Percentiles rank a stretch among this genome's conserved stretches.
These are phyloP conservation scores for Ceratocystiopsis brevicomis DNA, from an alignment of 2,329 filamentous ascomycete species.

Conservation along the genomic window DNA sequence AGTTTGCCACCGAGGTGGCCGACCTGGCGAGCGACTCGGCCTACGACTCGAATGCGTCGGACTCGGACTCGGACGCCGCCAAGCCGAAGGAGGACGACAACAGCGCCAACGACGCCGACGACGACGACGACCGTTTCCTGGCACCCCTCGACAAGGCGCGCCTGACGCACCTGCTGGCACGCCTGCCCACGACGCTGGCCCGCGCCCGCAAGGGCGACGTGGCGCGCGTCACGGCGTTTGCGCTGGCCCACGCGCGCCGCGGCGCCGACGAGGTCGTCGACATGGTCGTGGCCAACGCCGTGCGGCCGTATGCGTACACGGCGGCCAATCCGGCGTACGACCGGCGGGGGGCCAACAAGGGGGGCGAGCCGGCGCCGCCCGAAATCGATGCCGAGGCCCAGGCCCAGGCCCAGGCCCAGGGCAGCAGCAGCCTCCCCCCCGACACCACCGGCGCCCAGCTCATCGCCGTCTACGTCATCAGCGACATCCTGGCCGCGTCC, in stretches of 20 bases:
- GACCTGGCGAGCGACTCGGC: constrained; percentile 71
- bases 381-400: constrained; percentile 19
- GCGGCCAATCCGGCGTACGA: constrained; percentile 45
- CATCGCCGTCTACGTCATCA: constrained; percentile 59
- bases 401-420: constrained; percentile 8
- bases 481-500: constrained; percentile 60
- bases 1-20: constrained; percentile 57
- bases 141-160: constrained; percentile 72
- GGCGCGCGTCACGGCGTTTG: constrained; percentile 70
- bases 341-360: too few species aligned
- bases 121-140: constrained; percentile 43
- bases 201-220: constrained; percentile 70
- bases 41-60: constrained; percentile 76
- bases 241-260: constrained; percentile 66
- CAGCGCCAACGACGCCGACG: constrained; percentile 26
- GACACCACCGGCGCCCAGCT: constrained; percentile 59
- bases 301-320: constrained; percentile 55
- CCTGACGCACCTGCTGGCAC: constrained; percentile 63
- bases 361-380: constrained; percentile 19
- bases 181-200: constrained; percentile 57
- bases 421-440: constrained; percentile 12
- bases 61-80: constrained; percentile 32
- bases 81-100: constrained; percentile 49
- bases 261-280: constrained; percentile 87
- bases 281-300: constrained; percentile 66